Percentiles rank a stretch among this genome's conserved stretches.
Evolutionary conservation across 2,329 filamentous ascomycete genomes (phyloP).

Genomic region (Elsinoe necatrix): DNA sequence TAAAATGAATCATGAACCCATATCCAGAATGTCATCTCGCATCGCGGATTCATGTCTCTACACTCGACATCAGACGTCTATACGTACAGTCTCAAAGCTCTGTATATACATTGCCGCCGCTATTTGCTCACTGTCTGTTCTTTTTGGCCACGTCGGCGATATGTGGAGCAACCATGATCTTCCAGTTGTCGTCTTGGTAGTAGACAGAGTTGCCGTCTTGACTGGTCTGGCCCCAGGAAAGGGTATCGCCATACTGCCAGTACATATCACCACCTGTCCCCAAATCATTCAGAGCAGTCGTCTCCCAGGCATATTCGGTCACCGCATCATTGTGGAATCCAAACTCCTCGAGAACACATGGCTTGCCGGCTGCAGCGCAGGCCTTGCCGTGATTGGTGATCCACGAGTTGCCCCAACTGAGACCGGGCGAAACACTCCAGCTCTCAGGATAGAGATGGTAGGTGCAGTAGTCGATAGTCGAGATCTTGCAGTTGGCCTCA

Average conservation of each 20-base stretch:
- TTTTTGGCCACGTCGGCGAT: slow-evolving; percentile 17
- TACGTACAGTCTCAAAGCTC: not conserved
- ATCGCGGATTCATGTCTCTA: not conserved
- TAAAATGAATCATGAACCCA: not conserved
- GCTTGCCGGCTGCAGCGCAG: slow-evolving; percentile 20
- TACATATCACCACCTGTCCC: slow-evolving; percentile 21
- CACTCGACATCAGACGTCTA: not conserved
- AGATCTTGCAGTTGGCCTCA: slow-evolving; percentile 19
- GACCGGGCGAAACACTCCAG: slow-evolving; percentile 6
- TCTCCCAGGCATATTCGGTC: slow-evolving; percentile 20
- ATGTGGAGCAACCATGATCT: slow-evolving; percentile 18
- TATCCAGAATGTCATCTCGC: not conserved
- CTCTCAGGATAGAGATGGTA: slow-evolving; percentile 22
- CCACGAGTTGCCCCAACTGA: slow-evolving; percentile 21
- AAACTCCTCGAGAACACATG: slow-evolving; percentile 23
- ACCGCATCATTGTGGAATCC: slow-evolving; percentile 18
- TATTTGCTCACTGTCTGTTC: not conserved
- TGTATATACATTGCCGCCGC: not conserved
- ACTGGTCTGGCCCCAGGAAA: slow-evolving; percentile 19
- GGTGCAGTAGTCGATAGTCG: slow-evolving; percentile 21
- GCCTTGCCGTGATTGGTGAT: slow-evolving; percentile 21
- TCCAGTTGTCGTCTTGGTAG: slow-evolving; percentile 17
- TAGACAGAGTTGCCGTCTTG: slow-evolving; percentile 22
- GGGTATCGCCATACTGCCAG: slow-evolving; percentile 24
- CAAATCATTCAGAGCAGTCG: slow-evolving; percentile 17